Evolutionary conservation across 768 basidiomycete species (phyloP).

Genomic region (Porphyrellus cyaneotinctus): DNA sequence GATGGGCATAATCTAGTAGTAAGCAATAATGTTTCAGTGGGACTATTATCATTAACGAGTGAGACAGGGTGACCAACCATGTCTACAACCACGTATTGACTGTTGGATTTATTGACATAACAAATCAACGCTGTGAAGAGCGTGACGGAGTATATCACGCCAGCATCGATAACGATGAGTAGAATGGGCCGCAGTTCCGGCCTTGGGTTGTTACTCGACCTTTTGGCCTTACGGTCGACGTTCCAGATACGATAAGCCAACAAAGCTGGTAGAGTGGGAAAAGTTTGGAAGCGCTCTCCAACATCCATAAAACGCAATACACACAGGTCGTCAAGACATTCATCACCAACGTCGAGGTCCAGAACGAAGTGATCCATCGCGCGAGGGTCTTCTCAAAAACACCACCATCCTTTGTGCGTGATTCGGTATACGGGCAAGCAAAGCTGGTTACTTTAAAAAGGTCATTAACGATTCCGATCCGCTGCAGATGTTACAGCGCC

Average conservation of each 20-base stretch:
- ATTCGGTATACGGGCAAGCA: slow-evolving; percentile 15
- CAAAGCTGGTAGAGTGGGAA: slow-evolving; percentile 12
- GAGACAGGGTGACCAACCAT: slow-evolving; percentile 23
- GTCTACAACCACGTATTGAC: slow-evolving; percentile 35
- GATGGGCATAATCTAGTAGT: slow-evolving; percentile 34
- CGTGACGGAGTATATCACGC: slow-evolving; percentile 35
- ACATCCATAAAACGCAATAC: background rate
- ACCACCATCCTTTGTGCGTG: slow-evolving; percentile 1
- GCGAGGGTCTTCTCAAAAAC: slow-evolving; percentile 28
- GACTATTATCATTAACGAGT: background rate
- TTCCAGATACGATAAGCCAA: slow-evolving; percentile 31
- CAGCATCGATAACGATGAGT: slow-evolving; percentile 35
- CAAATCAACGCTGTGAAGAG: slow-evolving; percentile 32
- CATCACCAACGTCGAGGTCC: slow-evolving; percentile 28
- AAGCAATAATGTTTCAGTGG: background rate
- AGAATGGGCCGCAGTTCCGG: slow-evolving; percentile 19
- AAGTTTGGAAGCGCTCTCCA: background rate
- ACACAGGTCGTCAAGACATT: slow-evolving; percentile 33
- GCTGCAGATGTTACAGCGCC: background rate
- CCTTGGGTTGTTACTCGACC: slow-evolving; percentile 7
- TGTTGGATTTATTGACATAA: slow-evolving; percentile 27
- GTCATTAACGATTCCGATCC: background rate
- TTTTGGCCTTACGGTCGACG: slow-evolving; percentile 21
- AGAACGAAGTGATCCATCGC: slow-evolving; percentile 35
- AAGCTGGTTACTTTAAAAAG: slow-evolving; percentile 17